Evolutionary conservation across 495 filamentous ascomycete species (phyloP).

Genomic region (Sphaerosporella brunnea): DNA sequence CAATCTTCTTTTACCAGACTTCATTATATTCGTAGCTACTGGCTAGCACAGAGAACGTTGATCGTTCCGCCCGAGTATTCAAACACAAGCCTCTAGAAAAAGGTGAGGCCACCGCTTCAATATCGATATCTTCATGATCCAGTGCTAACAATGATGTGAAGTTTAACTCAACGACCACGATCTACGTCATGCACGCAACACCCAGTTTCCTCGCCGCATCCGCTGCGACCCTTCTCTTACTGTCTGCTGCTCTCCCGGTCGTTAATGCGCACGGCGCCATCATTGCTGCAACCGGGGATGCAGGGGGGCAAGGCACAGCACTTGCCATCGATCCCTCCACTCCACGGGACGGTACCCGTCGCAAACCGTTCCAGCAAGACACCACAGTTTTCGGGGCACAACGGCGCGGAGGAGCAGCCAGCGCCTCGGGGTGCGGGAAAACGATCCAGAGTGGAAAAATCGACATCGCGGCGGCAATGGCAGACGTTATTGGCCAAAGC

Average conservation of each 20-base stretch:
- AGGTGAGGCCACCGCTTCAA: too few relatives aligned
- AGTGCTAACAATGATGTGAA: too few relatives aligned
- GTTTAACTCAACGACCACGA: too few relatives aligned
- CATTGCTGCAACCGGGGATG: conserved; percentile 32
- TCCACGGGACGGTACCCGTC: conserved; percentile 36
- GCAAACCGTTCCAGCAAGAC: conserved; percentile 37
- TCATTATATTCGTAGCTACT: too few relatives aligned
- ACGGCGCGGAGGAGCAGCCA: conserved; percentile 3
- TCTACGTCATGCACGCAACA: background rate
- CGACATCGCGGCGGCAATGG: conserved; percentile 31
- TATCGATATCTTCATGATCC: too few relatives aligned
- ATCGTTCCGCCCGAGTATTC: too few relatives aligned
- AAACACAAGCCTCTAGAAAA: too few relatives aligned
- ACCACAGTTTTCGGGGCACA: conserved; percentile 34
- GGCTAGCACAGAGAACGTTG: too few relatives aligned
- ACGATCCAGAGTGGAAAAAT: conserved; percentile 38
- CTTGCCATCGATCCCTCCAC: conserved; percentile 32
- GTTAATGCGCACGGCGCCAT: conserved; percentile 34
- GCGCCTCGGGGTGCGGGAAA: conserved; percentile 20
- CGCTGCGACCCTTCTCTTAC: background rate
- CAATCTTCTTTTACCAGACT: too few relatives aligned
- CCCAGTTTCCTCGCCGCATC: background rate
- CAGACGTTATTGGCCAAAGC: conserved; percentile 32
- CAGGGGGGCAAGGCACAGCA: conserved; percentile 29
- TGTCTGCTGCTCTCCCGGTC: background rate